Evolutionary conservation across 2,329 filamentous ascomycete genomes (phyloP).

Genomic region (Phialophora verrucosa): DNA sequence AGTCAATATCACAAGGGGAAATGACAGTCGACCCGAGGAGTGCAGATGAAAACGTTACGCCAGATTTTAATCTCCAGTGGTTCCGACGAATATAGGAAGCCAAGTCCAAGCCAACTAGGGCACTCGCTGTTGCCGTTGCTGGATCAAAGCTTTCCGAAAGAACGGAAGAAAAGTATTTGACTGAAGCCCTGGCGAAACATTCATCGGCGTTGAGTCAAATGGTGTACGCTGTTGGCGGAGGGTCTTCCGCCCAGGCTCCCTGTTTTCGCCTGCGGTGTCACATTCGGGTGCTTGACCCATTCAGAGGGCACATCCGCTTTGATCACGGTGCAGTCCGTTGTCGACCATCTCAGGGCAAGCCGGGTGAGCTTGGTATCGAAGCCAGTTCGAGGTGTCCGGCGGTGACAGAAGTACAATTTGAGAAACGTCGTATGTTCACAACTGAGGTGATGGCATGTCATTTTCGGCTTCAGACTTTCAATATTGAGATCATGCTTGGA

Average conservation of each 20-base stretch:
- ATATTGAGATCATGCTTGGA: constrained; percentile 36
- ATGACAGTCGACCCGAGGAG: not conserved
- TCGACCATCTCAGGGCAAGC: not conserved
- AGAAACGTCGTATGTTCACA: not conserved
- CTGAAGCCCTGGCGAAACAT: not conserved
- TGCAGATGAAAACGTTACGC: not conserved
- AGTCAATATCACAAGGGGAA: not conserved
- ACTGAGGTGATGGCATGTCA: constrained; percentile 7
- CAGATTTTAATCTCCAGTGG: not conserved
- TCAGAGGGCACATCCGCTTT: not conserved
- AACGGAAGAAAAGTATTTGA: not conserved
- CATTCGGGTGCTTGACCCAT: not conserved
- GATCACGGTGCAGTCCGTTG: not conserved
- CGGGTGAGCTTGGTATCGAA: not conserved
- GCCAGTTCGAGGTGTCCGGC: not conserved
- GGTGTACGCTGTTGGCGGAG: not conserved
- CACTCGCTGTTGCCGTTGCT: not conserved
- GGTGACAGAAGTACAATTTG: not conserved
- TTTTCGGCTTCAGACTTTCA: constrained; percentile 38
- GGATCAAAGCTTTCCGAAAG: not conserved
- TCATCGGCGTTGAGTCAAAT: not conserved
- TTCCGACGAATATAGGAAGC: not conserved
- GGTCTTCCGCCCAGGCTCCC: not conserved
- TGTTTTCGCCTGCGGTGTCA: not conserved
- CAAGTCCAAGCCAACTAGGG: no score